These are phyloP conservation scores for Stagonosporopsis rhizophila DNA, from an alignment of 2,329 filamentous ascomycete genomes.

Conservation along the genomic window DNA sequence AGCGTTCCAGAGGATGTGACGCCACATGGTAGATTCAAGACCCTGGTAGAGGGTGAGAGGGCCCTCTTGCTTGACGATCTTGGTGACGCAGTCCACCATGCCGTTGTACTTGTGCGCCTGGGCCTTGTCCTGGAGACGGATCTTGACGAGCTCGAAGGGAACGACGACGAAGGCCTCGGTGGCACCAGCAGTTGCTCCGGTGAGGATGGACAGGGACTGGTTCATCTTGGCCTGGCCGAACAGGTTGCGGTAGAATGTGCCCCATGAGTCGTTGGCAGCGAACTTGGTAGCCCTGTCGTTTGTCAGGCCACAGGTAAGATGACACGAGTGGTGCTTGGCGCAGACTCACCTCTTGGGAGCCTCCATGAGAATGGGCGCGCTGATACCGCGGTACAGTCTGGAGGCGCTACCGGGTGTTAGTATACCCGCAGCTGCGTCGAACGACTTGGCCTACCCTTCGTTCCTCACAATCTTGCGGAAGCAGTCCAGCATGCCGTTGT, in stretches of 20 bases:
- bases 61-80: conserved; percentile 86
- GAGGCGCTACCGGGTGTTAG: conserved; percentile 67
- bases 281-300: conserved; percentile 85
- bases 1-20: conserved; percentile 91
- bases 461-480: conserved; percentile 96
- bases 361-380: conserved; percentile 96
- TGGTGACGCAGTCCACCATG: conserved; percentile 78
- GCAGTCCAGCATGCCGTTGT: conserved; percentile 98
- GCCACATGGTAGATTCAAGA: conserved; percentile 95
- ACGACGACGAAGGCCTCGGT: conserved; percentile 97
- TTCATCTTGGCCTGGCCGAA: conserved; percentile 90
- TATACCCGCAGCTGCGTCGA: neutral
- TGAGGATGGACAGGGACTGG: conserved; percentile 89
- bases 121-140: conserved; percentile 93
- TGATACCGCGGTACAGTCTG: conserved; percentile 93
- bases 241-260: conserved; percentile 85
- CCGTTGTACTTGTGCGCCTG: conserved; percentile 87
- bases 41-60: conserved; percentile 92
- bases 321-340: neutral
- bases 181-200: conserved; percentile 91
- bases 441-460: conserved; percentile 73
- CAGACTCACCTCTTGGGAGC: conserved; percentile 74
- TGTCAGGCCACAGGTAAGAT: conserved; percentile 20
- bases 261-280: conserved; percentile 98
- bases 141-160: conserved; percentile 98